phyloP scores from a whole-genome alignment of 495 filamentous ascomycete species.

The Letharia lupina region DNA sequence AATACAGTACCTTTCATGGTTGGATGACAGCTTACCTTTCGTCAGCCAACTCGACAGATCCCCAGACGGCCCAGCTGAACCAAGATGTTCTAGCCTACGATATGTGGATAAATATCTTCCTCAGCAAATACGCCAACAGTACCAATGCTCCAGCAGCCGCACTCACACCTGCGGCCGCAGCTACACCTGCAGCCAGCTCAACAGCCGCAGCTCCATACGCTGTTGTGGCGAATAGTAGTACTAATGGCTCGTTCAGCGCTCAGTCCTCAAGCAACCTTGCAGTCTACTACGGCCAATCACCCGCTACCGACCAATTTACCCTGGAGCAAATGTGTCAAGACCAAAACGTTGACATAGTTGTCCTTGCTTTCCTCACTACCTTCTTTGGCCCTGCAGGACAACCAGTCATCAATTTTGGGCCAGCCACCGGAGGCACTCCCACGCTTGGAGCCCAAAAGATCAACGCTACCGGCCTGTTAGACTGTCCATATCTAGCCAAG shows the following conservation, averaged over 20 bases:
- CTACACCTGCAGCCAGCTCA: not conserved
- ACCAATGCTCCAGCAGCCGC: not conserved
- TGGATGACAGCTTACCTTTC: constrained; percentile 14
- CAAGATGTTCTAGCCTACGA: constrained; percentile 13
- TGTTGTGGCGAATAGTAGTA: not conserved
- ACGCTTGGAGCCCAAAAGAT: constrained; percentile 11
- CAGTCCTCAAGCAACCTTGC: constrained; percentile 16
- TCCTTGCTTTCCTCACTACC: constrained; percentile 44
- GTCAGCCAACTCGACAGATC: not conserved
- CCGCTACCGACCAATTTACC: constrained; percentile 8
- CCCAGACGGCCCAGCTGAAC: not conserved
- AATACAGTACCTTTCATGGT: constrained; percentile 4
- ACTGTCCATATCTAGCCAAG: constrained; percentile 39
- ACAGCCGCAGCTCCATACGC: constrained; percentile 2
- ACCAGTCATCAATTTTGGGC: constrained; percentile 27
- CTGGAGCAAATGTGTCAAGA: constrained; percentile 21
- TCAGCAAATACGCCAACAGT: constrained; percentile 1
- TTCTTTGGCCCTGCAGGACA: constrained; percentile 32
- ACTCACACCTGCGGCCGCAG: not conserved
- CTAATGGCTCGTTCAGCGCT: constrained; percentile 1
- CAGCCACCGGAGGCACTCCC: constrained; percentile 25
- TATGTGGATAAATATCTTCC: constrained; percentile 9
- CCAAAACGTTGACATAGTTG: constrained; percentile 41
- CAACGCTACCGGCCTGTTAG: constrained; percentile 25
- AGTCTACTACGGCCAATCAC: constrained; percentile 25